phyloP scores from a whole-genome alignment of 2,329 filamentous ascomycete genomes.

The Ophiosphaerella korrae region DNA sequence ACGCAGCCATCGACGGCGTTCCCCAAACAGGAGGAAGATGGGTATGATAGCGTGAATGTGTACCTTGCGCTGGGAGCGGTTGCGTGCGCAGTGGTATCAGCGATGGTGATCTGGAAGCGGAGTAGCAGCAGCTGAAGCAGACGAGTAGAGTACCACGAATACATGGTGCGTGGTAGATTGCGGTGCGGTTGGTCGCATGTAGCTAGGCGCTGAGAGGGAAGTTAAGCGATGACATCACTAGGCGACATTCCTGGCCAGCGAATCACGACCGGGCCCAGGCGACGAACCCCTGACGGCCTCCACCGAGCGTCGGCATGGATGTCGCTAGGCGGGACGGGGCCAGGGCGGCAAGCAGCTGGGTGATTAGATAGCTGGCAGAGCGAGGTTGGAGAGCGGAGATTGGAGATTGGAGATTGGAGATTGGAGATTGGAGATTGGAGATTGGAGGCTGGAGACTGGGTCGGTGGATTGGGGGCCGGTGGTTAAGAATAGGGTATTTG shows the following conservation, averaged over 20 bases:
- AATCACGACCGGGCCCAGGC: constrained; percentile 9
- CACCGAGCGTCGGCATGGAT: neutral
- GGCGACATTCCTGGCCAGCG: constrained; percentile 9
- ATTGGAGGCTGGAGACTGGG: too few relatives aligned
- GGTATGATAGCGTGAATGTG: constrained; percentile 77
- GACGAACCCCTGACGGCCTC: neutral
- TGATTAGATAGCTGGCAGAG: too few relatives aligned
- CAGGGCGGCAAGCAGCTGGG: neutral
- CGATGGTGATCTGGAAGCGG: constrained; percentile 65
- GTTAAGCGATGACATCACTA: constrained; percentile 16
- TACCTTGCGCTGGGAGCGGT: constrained; percentile 83
- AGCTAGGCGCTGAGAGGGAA: neutral
- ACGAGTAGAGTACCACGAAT: neutral
- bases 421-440: too few relatives aligned
- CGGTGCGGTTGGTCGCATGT: neutral
- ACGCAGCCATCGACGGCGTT: constrained; percentile 88
- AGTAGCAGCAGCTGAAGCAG: constrained; percentile 28
- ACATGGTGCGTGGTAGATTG: neutral
- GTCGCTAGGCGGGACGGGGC: neutral
- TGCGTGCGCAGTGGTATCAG: constrained; percentile 63
- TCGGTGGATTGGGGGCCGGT: neutral
- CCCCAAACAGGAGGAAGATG: constrained; percentile 84
- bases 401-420: too few relatives aligned
- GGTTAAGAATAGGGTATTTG: neutral
- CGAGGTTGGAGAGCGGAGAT: too few relatives aligned